phyloP scores from a whole-genome alignment of 2,329 filamentous ascomycete species.

The Stromatinia cepivora region DNA sequence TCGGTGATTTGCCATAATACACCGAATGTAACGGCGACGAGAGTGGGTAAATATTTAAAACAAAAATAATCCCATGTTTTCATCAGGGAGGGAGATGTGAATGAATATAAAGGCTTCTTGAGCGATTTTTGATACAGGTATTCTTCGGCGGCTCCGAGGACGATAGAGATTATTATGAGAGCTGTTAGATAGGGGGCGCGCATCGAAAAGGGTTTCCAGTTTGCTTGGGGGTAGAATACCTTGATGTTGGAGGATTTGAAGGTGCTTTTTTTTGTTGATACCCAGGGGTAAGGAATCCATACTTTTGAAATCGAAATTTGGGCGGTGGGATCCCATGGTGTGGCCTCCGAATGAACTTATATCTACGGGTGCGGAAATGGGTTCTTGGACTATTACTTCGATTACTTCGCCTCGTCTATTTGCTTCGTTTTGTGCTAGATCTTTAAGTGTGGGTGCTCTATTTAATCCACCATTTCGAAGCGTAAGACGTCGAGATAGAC shows the following conservation, averaged over 20 bases:
- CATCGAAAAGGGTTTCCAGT: constrained; percentile 69
- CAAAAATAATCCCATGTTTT: constrained; percentile 56
- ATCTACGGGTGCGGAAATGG: constrained; percentile 30
- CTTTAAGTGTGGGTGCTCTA: constrained; percentile 48
- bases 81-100: constrained; percentile 53
- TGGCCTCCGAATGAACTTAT: constrained; percentile 35
- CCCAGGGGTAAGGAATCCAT: constrained; percentile 29
- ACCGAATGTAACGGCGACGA: constrained; percentile 61
- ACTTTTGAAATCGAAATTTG: constrained; percentile 27
- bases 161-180: constrained; percentile 55
- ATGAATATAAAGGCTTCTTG: constrained; percentile 46
- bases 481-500: constrained; percentile 31
- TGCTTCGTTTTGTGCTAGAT: constrained; percentile 57
- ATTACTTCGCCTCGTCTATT: constrained; percentile 61
- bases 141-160: constrained; percentile 55
- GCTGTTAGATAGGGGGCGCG: constrained; percentile 58
- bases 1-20: constrained; percentile 67
- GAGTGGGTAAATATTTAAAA: constrained; percentile 63
- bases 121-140: constrained; percentile 54
- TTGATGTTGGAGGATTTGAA: constrained; percentile 45
- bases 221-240: constrained; percentile 61
- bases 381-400: constrained; percentile 53
- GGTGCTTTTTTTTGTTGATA: constrained; percentile 29
- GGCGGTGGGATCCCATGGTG: constrained; percentile 23
- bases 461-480: constrained; percentile 29